These are phyloP conservation scores for Termitomyces sp. DNA, from an alignment of 768 basidiomycete species.

Conservation along the genomic window DNA sequence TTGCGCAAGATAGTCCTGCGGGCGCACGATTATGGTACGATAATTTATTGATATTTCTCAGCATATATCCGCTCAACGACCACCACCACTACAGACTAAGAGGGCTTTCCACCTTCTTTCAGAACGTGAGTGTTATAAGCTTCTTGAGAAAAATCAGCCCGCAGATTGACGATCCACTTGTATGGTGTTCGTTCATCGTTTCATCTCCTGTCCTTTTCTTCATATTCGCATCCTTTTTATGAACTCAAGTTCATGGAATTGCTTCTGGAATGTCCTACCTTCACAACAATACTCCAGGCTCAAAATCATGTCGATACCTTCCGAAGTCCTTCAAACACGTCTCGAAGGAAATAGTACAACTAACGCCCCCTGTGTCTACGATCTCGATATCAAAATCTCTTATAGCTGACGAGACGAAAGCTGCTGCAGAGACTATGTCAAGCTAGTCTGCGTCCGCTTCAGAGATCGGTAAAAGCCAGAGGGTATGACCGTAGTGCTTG, in stretches of 20 bases:
- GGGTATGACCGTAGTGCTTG: background rate
- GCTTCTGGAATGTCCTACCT: constrained; percentile 7
- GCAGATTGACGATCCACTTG: too few relatives aligned
- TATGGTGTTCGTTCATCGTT: too few relatives aligned
- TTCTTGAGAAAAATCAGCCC: too few relatives aligned
- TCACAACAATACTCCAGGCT: background rate
- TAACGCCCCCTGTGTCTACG: background rate
- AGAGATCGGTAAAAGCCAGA: background rate
- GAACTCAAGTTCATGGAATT: background rate
- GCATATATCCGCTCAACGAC: too few relatives aligned
- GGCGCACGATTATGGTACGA: too few relatives aligned
- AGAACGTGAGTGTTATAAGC: too few relatives aligned
- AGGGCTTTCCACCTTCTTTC: too few relatives aligned
- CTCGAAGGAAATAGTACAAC: background rate
- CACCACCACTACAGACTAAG: too few relatives aligned
- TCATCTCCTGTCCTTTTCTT: too few relatives aligned
- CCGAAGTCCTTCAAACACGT: background rate
- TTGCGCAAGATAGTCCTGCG: too few relatives aligned
- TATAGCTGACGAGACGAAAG: background rate
- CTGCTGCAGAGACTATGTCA: background rate
- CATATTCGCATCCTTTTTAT: too few relatives aligned
- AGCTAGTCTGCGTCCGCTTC: background rate
- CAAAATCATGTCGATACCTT: background rate
- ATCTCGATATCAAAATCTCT: background rate
- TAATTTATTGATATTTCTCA: too few relatives aligned